phyloP scores from a whole-genome alignment of 2,329 filamentous ascomycete genomes.

The Hypoxylon rubiginosum region DNA sequence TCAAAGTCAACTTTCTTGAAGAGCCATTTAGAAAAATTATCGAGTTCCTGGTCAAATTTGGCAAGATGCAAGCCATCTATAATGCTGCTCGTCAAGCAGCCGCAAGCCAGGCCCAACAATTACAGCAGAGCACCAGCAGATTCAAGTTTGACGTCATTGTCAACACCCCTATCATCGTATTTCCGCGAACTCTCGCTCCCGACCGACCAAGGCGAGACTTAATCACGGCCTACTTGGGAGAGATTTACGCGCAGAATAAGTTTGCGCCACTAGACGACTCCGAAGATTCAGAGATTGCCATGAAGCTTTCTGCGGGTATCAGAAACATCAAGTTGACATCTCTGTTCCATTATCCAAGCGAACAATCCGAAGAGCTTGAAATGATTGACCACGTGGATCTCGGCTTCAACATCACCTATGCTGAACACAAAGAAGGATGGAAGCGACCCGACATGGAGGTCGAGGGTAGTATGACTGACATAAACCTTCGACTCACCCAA shows the following conservation, averaged over 20 bases:
- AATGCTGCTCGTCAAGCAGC: slow-evolving; percentile 96
- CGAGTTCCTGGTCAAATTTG: slow-evolving; percentile 97
- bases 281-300: slow-evolving; percentile 79
- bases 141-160: slow-evolving; percentile 95
- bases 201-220: slow-evolving; percentile 81
- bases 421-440: slow-evolving; percentile 82
- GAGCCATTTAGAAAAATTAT: slow-evolving; percentile 99
- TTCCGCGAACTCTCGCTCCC: slow-evolving; percentile 82
- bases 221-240: slow-evolving; percentile 92
- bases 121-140: slow-evolving; percentile 89
- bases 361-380: slow-evolving; percentile 85
- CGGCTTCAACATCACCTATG: slow-evolving; percentile 90
- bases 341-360: slow-evolving; percentile 82
- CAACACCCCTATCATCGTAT: slow-evolving; percentile 95
- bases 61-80: slow-evolving; percentile 99
- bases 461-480: slow-evolving; percentile 90
- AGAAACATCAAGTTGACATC: slow-evolving; percentile 93
- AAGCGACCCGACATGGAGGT: slow-evolving; percentile 93
- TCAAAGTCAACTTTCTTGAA: slow-evolving; percentile 97
- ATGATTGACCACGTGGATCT: slow-evolving; percentile 98
- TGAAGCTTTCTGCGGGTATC: slow-evolving; percentile 91
- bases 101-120: slow-evolving; percentile 90
- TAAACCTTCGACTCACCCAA: slow-evolving; percentile 90
- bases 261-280: slow-evolving; percentile 88
- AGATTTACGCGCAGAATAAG: slow-evolving; percentile 96